These are phyloP conservation scores for Aquilaria yunnanensis DNA, from an alignment of 345 rosid species.

Conservation along the genomic window DNA sequence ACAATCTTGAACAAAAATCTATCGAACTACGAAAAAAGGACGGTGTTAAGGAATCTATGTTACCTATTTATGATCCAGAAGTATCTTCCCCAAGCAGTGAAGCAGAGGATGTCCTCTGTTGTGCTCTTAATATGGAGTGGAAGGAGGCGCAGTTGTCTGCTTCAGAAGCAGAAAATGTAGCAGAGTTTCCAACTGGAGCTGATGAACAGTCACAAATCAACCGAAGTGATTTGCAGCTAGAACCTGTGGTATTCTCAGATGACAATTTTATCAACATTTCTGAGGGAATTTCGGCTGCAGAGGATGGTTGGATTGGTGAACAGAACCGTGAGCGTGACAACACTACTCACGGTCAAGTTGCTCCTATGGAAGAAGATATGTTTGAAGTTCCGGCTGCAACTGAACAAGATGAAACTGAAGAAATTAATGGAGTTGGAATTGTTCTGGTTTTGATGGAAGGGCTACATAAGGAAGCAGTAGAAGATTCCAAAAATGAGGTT, in stretches of 20 bases:
- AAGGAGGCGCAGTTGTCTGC: conserved; percentile 23
- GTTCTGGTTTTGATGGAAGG: no score
- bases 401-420: no score
- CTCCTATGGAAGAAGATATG: no score
- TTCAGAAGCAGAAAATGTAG: conserved; percentile 20
- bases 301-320: background rate
- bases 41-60: conserved; percentile 10
- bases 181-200: conserved; percentile 11
- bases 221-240: conserved; percentile 11
- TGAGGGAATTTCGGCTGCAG: conserved; percentile 22
- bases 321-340: no score
- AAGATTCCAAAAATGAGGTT: no score
- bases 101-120: conserved; percentile 18
- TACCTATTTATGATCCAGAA: conserved; percentile 11
- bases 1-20: conserved; percentile 1
- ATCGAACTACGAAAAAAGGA: conserved; percentile 9
- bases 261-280: conserved; percentile 9
- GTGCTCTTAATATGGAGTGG: conserved; percentile 46
- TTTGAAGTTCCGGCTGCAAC: no score
- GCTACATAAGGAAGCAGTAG: no score
- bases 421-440: no score
- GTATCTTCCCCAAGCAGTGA: conserved; percentile 13
- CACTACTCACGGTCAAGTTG: no score
- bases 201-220: conserved; percentile 20
- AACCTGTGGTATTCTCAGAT: conserved; percentile 9